Evolutionary conservation across 495 filamentous ascomycete species (phyloP).

Genomic region (Annulohypoxylon moriforme): DNA sequence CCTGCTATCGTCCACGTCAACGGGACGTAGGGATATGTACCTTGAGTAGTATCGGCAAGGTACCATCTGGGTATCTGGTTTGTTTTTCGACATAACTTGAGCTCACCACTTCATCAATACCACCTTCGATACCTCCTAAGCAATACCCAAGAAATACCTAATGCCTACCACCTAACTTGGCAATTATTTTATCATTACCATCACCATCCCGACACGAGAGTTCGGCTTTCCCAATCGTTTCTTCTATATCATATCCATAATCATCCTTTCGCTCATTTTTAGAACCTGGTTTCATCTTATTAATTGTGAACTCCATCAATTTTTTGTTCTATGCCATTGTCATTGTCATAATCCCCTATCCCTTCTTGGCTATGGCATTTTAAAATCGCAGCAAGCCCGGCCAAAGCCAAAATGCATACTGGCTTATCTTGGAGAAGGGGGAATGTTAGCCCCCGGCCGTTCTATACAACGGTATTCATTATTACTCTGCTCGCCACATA

Average conservation of each 20-base stretch:
- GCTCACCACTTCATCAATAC: conserved; percentile 6
- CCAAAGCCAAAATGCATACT: conserved; percentile 23
- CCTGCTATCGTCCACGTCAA: conserved; percentile 15
- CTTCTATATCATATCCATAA: neutral
- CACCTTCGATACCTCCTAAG: conserved; percentile 1
- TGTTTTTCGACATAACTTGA: neutral
- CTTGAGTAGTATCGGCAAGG: conserved; percentile 5
- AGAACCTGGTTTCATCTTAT: neutral
- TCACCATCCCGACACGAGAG: neutral
- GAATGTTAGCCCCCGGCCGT: conserved; percentile 51
- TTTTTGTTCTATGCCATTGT: neutral
- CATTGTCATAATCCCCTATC: neutral
- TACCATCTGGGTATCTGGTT: neutral
- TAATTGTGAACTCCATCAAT: neutral
- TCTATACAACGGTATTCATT: conserved; percentile 51
- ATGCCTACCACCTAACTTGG: neutral
- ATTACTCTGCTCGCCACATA: conserved; percentile 53
- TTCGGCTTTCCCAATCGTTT: conserved; percentile 4
- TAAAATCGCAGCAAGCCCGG: neutral
- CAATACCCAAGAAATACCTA: neutral
- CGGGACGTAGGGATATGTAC: conserved; percentile 4
- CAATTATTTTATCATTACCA: neutral
- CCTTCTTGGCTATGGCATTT: conserved; percentile 22
- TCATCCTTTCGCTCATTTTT: neutral
- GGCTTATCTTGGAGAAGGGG: conserved; percentile 20